phyloP scores from a whole-genome alignment of 148 eudicot genomes.

The Pharnaceum exiguum region DNA sequence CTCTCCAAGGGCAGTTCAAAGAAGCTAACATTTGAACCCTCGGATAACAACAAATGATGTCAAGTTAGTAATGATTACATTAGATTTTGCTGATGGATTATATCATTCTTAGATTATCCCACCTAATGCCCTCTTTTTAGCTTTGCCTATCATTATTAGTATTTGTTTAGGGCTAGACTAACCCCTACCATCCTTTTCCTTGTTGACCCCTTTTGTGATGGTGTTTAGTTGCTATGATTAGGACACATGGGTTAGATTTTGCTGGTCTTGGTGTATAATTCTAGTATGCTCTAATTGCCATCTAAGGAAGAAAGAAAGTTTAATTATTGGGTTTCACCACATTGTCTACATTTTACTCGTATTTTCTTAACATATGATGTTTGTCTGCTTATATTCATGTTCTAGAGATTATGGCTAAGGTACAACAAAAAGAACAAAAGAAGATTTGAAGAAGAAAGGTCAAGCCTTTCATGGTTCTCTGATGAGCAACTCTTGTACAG shows the following conservation, averaged over 20 bases:
- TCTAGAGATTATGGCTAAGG: no score
- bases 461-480: no score
- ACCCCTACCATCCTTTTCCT: not conserved
- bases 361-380: no score
- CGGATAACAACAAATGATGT: constrained; percentile 6
- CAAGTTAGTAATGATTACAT: not conserved
- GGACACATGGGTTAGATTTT: not conserved
- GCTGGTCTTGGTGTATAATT: not conserved
- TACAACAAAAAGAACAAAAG: no score
- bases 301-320: not conserved
- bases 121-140: not conserved
- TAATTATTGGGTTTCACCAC: not conserved
- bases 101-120: not conserved
- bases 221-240: not conserved
- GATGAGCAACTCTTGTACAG: no score
- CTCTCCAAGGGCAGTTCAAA: constrained; percentile 47
- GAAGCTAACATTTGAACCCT: constrained; percentile 27
- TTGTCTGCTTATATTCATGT: no score
- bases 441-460: no score
- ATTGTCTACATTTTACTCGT: not conserved
- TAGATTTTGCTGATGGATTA: constrained; percentile 9
- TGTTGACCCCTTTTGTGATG: constrained; percentile 2
- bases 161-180: constrained; percentile 1
- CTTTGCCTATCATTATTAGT: not conserved
- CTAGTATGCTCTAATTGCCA: not conserved